These are phyloP conservation scores for Lumnitzera littorea DNA, from an alignment of 345 rosid genomes.

Conservation along the genomic window DNA sequence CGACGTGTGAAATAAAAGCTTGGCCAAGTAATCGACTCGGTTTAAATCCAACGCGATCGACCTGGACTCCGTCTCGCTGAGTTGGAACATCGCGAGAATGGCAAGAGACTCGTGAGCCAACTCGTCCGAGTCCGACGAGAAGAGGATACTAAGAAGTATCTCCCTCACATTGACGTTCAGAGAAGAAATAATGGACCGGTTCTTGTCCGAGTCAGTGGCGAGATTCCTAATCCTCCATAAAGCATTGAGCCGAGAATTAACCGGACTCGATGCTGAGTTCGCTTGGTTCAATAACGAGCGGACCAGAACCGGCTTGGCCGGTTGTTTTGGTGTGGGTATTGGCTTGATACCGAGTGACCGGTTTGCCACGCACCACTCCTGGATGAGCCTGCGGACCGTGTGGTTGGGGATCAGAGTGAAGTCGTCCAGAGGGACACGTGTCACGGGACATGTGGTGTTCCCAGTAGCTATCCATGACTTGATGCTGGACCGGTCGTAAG, in stretches of 20 bases:
- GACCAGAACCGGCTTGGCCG: constrained; percentile 72
- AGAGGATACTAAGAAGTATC: constrained; percentile 32
- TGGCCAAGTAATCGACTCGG: constrained; percentile 34
- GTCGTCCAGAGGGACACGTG: constrained; percentile 64
- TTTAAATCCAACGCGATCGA: constrained; percentile 43
- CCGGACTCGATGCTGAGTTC: constrained; percentile 31
- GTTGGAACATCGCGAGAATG: constrained; percentile 56
- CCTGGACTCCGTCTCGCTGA: constrained; percentile 57
- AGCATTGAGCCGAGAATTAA: constrained; percentile 54
- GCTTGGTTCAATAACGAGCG: constrained; percentile 56
- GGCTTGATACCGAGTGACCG: constrained; percentile 70
- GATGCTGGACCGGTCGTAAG: constrained; percentile 92
- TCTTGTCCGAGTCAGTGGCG: constrained; percentile 85
- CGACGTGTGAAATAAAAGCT: constrained; percentile 49
- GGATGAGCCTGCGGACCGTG: constrained; percentile 97
- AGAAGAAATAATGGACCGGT: constrained; percentile 55
- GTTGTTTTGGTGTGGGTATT: constrained; percentile 94
- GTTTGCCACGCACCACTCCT: constrained; percentile 95
- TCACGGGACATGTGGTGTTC: constrained; percentile 87
- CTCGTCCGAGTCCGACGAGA: constrained; percentile 39
- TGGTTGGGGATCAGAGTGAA: constrained; percentile 93
- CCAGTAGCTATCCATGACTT: constrained; percentile 97
- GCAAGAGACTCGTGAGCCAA: constrained; percentile 59
- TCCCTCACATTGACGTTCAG: constrained; percentile 38
- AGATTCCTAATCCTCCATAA: constrained; percentile 70